Evolutionary conservation across 176 grass and related monocot genomes (phyloP), one percentile per base, ranked within the genome.

Genomic region (Bothriochloa decipiens): DNA sequence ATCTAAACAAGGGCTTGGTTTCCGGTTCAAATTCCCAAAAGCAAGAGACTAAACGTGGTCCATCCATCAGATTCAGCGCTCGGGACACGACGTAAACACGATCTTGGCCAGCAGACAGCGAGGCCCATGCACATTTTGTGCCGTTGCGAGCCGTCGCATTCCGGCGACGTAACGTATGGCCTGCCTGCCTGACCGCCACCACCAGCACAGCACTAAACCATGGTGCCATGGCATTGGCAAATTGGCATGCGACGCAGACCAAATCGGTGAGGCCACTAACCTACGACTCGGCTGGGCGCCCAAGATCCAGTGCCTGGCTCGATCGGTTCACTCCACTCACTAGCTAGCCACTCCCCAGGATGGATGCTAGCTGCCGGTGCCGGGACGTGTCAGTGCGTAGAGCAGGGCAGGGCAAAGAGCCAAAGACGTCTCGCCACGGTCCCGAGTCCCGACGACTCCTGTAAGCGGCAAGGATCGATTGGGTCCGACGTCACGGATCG

Each of bases 61-160:
- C 77, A 75, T 22, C 11, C 11, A 33, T 22, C 41, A n/a, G n/a
- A n/a, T n/a, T n/a, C n/a, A 3, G 52, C 11, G 52, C 18, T 13
- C 18, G 6, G 6, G 14, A 29, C 14, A 58, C 7, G 14, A 5
- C 72, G 29, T 7, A 41, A 15, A 23, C 67, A 6, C 40, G 18
- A 81, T 53, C 43, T 35, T n/a, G 35, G 65, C 15, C 35, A 29
- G 47, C 49, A 23, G 28, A 17, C 65, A 69, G 65, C 12, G 85
- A 81, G 32, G 29, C 13, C 53, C 80, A 28, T 45, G 70, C 70
- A n/a, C 6, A 49, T 57, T n/a, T 55, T 57, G 62, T 55, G 79
- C 11, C 65, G 22, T 70, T 69, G 65, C 1, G 49, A 66, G 35
- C 58, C 10, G 20, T 50, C 41, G 9, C 32, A 15, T 26, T 40